These are phyloP conservation scores for Euphorbia pulcherrima DNA, from an alignment of 345 rosid genomes.

Conservation along the genomic window DNA sequence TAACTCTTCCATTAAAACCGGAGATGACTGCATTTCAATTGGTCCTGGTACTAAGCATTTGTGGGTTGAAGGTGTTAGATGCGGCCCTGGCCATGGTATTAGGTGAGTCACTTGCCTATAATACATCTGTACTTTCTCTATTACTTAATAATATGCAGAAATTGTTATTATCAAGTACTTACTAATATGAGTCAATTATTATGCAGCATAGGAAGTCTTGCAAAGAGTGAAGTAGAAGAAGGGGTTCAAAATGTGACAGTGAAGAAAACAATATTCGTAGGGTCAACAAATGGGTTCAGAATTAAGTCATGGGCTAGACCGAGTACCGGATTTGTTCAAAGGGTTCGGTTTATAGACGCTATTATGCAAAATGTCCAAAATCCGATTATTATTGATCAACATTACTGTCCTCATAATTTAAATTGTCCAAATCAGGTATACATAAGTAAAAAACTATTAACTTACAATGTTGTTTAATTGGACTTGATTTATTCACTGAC, in stretches of 20 bases:
- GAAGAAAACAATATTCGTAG: constrained; percentile 29
- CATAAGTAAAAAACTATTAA: too few species aligned
- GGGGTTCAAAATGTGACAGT: constrained; percentile 57
- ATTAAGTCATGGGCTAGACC: constrained; percentile 70
- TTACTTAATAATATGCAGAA: too few species aligned
- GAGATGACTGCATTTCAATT: constrained; percentile 4
- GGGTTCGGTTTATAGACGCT: constrained; percentile 36
- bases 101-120: background rate
- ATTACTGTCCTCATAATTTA: constrained; percentile 50
- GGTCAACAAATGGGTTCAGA: constrained; percentile 51
- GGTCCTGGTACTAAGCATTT: background rate
- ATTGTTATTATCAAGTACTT: too few species aligned
- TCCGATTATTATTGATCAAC: constrained; percentile 56
- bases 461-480: background rate
- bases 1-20: background rate
- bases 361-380: constrained; percentile 38
- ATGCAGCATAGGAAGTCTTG: constrained; percentile 61
- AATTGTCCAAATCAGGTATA: constrained; percentile 47
- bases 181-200: too few species aligned
- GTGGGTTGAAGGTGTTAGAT: constrained; percentile 4
- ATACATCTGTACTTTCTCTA: too few species aligned
- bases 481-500: background rate
- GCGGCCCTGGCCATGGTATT: constrained; percentile 5
- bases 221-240: constrained; percentile 32
- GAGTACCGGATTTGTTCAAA: constrained; percentile 49